Conservation (phyloP, 768 basidiomycete genomes). For the Favolaschia claudopus region DNA sequence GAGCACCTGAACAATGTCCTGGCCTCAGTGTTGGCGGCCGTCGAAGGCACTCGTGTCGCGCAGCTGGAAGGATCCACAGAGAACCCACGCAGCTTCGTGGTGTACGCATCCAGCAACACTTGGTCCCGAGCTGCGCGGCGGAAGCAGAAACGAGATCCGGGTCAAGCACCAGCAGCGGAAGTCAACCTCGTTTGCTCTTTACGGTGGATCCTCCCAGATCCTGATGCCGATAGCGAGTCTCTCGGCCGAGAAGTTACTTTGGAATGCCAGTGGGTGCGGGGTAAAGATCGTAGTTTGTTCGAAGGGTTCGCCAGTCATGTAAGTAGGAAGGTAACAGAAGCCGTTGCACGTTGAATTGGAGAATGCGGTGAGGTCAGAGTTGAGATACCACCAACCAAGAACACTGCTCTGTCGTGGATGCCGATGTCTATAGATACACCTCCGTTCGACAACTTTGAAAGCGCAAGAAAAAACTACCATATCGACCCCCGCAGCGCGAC, state of each 20-base stretch:
- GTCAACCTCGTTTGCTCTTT: slow-evolving; percentile 12
- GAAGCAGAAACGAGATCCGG: slow-evolving; percentile 41
- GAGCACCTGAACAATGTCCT: slow-evolving; percentile 31
- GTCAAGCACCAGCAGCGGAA: slow-evolving; percentile 10
- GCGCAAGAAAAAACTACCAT: slow-evolving; percentile 4
- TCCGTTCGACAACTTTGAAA: background rate
- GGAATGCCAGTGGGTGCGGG: slow-evolving; percentile 69
- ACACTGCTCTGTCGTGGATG: no score
- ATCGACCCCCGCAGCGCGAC: slow-evolving; percentile 13
- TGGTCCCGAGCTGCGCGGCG: slow-evolving; percentile 71
- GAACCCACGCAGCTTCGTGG: background rate
- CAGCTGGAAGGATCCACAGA: background rate
- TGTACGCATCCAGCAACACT: slow-evolving; percentile 23
- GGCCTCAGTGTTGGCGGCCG: slow-evolving; percentile 37
- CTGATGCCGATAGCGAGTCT: background rate
- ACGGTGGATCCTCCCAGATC: slow-evolving; percentile 22
- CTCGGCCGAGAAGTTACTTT: slow-evolving; percentile 30
- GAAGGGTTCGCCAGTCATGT: slow-evolving; percentile 77
- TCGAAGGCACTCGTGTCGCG: slow-evolving; percentile 33
- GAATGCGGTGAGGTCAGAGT: no score
- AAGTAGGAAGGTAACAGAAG: slow-evolving; percentile 50
- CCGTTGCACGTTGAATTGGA: background rate
- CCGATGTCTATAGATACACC: background rate
- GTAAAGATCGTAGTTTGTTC: slow-evolving; percentile 62
- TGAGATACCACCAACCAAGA: no score